Evolutionary conservation across 495 filamentous ascomycete species (phyloP), one percentile per base, ranked within the genome.

Genomic region (Chaetomium tenue): DNA sequence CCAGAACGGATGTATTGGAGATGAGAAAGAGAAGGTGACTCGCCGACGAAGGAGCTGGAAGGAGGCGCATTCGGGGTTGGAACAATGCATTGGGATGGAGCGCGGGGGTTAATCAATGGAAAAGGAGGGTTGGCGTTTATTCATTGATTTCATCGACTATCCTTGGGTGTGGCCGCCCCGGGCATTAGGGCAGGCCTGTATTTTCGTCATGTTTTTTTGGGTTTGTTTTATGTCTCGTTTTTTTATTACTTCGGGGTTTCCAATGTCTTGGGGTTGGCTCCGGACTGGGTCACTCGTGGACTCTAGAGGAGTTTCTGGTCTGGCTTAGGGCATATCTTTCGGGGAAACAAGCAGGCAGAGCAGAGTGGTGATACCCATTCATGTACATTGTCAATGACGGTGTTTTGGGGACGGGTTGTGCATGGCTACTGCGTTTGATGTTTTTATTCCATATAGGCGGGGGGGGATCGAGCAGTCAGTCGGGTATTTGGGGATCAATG

Each of bases 311-410:
- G 30, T 51, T 53, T 44, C 33, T 33, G 52, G 55, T 58, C 9
- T n/a, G 46, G 54, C 6, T 37, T 44, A 18, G 59, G 33, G 30
- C 30, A 7, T 61, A 46, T 44, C 44, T 57, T 52, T 37, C 33
- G 33, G 54, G n/a, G 63, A 12, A 23, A 51, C 20, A 63, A 56
- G 12, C 44, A 54, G 63, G 50, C 56, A 65, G 63, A 55, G 50
- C 56, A 65, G 63, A 55, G 15, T 30, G 52, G 63, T 55, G 63
- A 65, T 65, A 65, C 63, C 63, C 63, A 20, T n/a, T 55, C n/a
- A 55, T 33, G 28, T 60, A 51, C 33, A 60, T 51, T 51, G 16
- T 51, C 28, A 18, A 37, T 18, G 26, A 55, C 16, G 15, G 26
- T 15, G 52, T 8, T 55, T n/a, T n/a, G 23, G 51, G 15, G 26